These are phyloP conservation scores for Cornus florida DNA, from an alignment of 148 eudicot species.

Conservation along the genomic window DNA sequence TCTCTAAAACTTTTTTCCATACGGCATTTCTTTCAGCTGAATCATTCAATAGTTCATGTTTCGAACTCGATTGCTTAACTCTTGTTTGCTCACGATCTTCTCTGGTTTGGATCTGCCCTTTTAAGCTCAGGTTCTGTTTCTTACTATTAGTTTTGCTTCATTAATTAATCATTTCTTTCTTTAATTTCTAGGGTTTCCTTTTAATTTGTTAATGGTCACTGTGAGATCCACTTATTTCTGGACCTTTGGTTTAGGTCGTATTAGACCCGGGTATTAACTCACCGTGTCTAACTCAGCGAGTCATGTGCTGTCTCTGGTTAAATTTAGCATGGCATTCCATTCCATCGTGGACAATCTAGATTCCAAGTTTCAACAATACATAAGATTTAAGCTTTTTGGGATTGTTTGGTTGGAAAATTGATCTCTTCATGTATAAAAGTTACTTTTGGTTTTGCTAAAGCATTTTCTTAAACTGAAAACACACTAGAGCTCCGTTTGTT, in stretches of 20 bases:
- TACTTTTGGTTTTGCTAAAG: too few relatives aligned
- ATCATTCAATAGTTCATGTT: neutral
- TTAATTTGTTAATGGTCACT: neutral
- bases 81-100: neutral
- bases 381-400: too few relatives aligned
- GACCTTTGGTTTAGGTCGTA: neutral
- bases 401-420: too few relatives aligned
- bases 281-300: neutral
- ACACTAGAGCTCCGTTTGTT: too few relatives aligned
- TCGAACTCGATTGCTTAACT: neutral
- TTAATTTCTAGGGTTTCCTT: neutral
- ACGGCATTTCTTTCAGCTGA: too few relatives aligned
- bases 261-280: neutral
- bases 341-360: too few relatives aligned
- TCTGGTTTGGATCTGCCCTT: slow-evolving; percentile 2
- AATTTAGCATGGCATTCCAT: too few relatives aligned
- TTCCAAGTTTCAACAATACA: too few relatives aligned
- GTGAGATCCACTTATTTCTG: neutral
- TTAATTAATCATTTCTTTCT: neutral
- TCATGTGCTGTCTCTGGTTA: neutral
- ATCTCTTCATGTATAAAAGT: too few relatives aligned
- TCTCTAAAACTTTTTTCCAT: too few relatives aligned
- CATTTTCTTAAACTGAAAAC: too few relatives aligned
- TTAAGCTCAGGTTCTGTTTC: neutral
- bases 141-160: neutral